Conservation (phyloP, 2,329 filamentous ascomycete species). For the Daldinia sp. region DNA sequence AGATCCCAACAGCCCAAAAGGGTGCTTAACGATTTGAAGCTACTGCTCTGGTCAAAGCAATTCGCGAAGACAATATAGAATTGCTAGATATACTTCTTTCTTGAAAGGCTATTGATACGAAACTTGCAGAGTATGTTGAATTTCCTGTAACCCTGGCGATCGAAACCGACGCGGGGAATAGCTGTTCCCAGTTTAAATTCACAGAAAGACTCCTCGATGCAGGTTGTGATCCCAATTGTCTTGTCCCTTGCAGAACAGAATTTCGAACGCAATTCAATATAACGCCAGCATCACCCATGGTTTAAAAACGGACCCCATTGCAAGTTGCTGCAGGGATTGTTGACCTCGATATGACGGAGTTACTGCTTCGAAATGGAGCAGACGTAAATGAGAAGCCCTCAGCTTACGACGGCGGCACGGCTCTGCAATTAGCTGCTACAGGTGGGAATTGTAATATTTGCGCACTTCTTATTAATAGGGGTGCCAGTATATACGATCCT, state of each 20-base stretch:
- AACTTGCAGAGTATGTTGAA: background rate
- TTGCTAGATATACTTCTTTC: slow-evolving; percentile 15
- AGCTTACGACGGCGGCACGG: slow-evolving; percentile 23
- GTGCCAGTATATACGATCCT: slow-evolving; percentile 10
- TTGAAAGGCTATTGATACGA: slow-evolving; percentile 3
- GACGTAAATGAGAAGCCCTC: slow-evolving; percentile 28
- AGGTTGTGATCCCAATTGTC: slow-evolving; percentile 17
- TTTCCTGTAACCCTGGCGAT: background rate
- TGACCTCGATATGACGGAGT: slow-evolving; percentile 25
- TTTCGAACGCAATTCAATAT: background rate
- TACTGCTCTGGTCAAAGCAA: background rate
- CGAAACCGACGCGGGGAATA: background rate
- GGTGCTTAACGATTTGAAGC: background rate
- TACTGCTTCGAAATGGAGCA: slow-evolving; percentile 32
- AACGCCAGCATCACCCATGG: slow-evolving; percentile 16
- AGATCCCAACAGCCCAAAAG: background rate
- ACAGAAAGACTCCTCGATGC: slow-evolving; percentile 16
- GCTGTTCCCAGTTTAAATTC: background rate
- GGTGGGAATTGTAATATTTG: slow-evolving; percentile 35
- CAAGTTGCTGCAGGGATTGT: slow-evolving; percentile 35
- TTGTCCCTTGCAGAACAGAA: background rate
- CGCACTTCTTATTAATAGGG: slow-evolving; percentile 15
- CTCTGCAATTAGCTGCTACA: slow-evolving; percentile 36
- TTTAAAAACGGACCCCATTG: slow-evolving; percentile 30
- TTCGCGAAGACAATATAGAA: background rate